Conservation (phyloP, 2,329 filamentous ascomycete species). For the Anisogramma anomala region DNA sequence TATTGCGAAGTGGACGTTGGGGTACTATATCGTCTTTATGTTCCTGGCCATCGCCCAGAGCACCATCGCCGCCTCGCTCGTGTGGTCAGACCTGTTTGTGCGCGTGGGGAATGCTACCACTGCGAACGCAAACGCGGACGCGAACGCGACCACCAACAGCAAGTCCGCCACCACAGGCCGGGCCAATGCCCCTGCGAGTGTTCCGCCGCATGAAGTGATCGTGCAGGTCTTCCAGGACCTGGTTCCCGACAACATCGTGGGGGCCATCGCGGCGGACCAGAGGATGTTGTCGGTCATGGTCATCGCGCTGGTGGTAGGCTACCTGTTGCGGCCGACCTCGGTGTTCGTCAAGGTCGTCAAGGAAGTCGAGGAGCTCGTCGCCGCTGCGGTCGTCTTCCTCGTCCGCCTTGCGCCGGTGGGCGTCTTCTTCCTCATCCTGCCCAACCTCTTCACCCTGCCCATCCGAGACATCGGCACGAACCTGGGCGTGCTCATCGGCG, state of each 20-base stretch:
- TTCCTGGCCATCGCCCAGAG: slow-evolving; percentile 36
- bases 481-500: slow-evolving; percentile 38
- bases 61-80: slow-evolving; percentile 33
- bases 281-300: slow-evolving; percentile 35
- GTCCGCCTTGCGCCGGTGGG: slow-evolving; percentile 39
- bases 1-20: slow-evolving; percentile 37
- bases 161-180: not conserved
- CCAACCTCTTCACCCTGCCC: slow-evolving; percentile 38
- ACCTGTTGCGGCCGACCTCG: slow-evolving; percentile 30
- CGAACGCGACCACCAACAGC: not conserved
- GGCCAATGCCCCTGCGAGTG: slow-evolving; percentile 7
- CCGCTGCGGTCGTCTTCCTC: slow-evolving; percentile 33
- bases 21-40: slow-evolving; percentile 39
- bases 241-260: slow-evolving; percentile 36
- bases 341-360: slow-evolving; percentile 31
- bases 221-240: slow-evolving; percentile 38
- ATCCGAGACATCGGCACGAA: slow-evolving; percentile 36
- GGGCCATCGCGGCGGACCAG: slow-evolving; percentile 33
- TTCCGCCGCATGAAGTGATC: slow-evolving; percentile 31
- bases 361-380: slow-evolving; percentile 38
- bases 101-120: slow-evolving; percentile 19
- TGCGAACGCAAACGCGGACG: not conserved
- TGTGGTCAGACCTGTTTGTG: slow-evolving; percentile 36
- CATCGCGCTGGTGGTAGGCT: slow-evolving; percentile 34
- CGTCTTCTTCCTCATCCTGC: slow-evolving; percentile 42